phyloP scores from a whole-genome alignment of 2,329 filamentous ascomycete species.

The Neoarthrinium moseri region DNA sequence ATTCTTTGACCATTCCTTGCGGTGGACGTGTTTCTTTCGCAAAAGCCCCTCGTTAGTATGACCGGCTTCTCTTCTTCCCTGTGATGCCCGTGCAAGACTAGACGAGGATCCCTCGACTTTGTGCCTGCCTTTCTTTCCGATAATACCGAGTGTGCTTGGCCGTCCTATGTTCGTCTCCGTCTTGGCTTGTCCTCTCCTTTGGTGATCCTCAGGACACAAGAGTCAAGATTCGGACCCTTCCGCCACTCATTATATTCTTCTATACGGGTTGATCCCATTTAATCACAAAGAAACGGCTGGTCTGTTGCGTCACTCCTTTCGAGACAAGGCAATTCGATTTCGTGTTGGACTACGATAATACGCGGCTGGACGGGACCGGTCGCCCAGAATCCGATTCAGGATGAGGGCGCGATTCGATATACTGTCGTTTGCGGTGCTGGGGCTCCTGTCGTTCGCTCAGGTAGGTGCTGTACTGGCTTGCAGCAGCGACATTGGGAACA shows the following conservation, averaged over 20 bases:
- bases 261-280: constrained; percentile 6
- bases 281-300: constrained; percentile 21
- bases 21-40: constrained; percentile 4
- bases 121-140: constrained; percentile 12
- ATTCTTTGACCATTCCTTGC: too few relatives aligned
- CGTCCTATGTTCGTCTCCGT: constrained; percentile 15
- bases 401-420: constrained; percentile 9
- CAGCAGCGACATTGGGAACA: not conserved
- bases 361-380: constrained; percentile 3
- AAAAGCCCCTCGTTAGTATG: constrained; percentile 3
- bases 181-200: constrained; percentile 2
- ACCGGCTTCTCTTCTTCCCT: constrained; percentile 9
- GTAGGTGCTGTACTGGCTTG: constrained; percentile 13
- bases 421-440: constrained; percentile 16
- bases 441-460: constrained; percentile 21
- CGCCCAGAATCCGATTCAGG: constrained; percentile 1
- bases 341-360: constrained; percentile 1
- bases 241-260: constrained; percentile 13
- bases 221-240: constrained; percentile 17
- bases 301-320: constrained; percentile 20
- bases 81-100: constrained; percentile 17
- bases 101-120: constrained; percentile 15
- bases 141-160: constrained; percentile 15
- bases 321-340: not conserved
- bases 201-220: constrained; percentile 1